Conservation (phyloP, 495 filamentous ascomycete genomes). For the Podospora pseudopauciseta region DNA sequence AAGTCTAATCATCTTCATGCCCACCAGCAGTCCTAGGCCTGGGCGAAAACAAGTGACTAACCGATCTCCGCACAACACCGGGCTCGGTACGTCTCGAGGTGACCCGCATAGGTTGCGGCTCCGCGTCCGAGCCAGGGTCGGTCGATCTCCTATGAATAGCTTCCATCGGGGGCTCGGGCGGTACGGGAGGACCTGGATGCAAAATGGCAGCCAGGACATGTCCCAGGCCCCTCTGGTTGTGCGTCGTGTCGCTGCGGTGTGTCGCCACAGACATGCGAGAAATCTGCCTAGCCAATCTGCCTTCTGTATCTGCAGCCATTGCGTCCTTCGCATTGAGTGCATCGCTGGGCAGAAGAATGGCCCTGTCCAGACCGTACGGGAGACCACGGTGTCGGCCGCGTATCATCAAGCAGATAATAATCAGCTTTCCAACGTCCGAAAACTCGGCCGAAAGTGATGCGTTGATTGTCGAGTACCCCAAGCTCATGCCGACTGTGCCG, state of each 20-base stretch:
- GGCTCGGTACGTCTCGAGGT: conserved; percentile 19
- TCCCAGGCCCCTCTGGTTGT: neutral
- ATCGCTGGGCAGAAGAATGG: conserved; percentile 80
- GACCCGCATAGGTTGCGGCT: conserved; percentile 16
- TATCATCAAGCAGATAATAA: conserved; percentile 90
- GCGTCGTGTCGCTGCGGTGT: neutral
- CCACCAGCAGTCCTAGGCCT: conserved; percentile 6
- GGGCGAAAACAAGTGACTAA: neutral
- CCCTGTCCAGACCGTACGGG: conserved; percentile 86
- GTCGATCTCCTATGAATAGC: conserved; percentile 15
- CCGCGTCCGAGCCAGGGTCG: conserved; percentile 10
- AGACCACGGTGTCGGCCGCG: conserved; percentile 89
- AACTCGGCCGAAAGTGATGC: conserved; percentile 80
- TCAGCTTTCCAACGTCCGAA: conserved; percentile 74
- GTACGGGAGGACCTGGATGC: conserved; percentile 37
- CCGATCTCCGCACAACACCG: neutral
- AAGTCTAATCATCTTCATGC: neutral
- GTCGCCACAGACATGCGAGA: conserved; percentile 50
- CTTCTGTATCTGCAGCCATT: conserved; percentile 53
- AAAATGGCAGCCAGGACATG: conserved; percentile 34
- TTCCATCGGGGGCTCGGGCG: conserved; percentile 6
- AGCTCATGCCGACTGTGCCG: conserved; percentile 85
- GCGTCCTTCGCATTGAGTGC: conserved; percentile 67
- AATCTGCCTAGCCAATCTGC: conserved; percentile 50
- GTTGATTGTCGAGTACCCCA: conserved; percentile 73